A percentile compares a stretch with the other conserved stretches of the same genome.
Evolutionary conservation across 495 filamentous ascomycete species (phyloP).

Genomic region (Hyaloscypha variabilis): DNA sequence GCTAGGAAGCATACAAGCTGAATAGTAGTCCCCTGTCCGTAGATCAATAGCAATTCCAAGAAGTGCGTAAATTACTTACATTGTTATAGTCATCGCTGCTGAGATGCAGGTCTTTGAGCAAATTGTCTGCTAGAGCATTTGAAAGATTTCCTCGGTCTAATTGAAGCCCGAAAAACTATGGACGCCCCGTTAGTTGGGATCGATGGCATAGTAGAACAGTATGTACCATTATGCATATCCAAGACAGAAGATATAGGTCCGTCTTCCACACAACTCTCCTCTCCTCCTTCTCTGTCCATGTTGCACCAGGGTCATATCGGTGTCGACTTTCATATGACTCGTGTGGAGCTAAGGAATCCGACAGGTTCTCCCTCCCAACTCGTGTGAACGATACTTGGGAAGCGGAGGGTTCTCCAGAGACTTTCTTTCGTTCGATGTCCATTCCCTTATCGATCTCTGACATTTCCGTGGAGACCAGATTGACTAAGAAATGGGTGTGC

Average conservation of each 20-base stretch:
- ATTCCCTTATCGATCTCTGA: constrained; percentile 13
- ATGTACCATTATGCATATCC: constrained; percentile 46
- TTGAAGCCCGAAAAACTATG: constrained; percentile 59
- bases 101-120: constrained; percentile 55
- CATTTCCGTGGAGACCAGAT: constrained; percentile 28
- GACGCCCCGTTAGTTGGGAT: constrained; percentile 31
- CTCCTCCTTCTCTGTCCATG: constrained; percentile 58
- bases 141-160: constrained; percentile 59
- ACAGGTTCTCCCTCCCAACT: constrained; percentile 16
- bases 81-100: constrained; percentile 51
- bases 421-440: constrained; percentile 9
- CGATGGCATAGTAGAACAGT: not conserved
- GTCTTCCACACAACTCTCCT: constrained; percentile 51
- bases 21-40: constrained; percentile 38
- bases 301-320: constrained; percentile 52
- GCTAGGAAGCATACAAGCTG: constrained; percentile 38
- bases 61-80: constrained; percentile 18
- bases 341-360: constrained; percentile 15
- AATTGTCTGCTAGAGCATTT: constrained; percentile 57
- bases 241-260: constrained; percentile 43
- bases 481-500: too few relatives aligned
- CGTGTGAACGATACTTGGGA: constrained; percentile 9
- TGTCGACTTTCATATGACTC: constrained; percentile 48
- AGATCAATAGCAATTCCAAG: not conserved
- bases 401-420: constrained; percentile 4